Evolutionary conservation across 495 filamentous ascomycete species (phyloP).

Genomic region (Aspergillus egyptiacus): DNA sequence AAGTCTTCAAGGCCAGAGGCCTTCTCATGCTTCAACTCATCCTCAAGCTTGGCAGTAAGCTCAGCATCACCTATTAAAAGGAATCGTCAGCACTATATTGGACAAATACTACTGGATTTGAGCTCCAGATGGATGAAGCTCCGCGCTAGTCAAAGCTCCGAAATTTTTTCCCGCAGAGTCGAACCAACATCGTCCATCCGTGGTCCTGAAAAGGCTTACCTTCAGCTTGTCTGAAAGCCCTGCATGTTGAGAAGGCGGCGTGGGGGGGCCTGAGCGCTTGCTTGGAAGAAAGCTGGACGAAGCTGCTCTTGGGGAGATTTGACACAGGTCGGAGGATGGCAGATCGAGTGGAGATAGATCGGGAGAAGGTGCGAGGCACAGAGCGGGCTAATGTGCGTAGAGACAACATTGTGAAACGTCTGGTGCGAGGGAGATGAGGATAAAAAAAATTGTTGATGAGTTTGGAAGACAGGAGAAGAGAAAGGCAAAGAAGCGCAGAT

Average conservation of each 20-base stretch:
- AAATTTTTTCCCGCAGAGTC: background rate
- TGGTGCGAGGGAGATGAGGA: constrained; percentile 6
- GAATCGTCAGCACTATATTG: background rate
- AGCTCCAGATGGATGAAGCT: background rate
- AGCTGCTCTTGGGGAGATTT: constrained; percentile 37
- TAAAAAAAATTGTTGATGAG: constrained; percentile 10
- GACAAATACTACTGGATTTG: background rate
- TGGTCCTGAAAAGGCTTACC: constrained; percentile 39
- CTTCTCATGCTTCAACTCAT: constrained; percentile 46
- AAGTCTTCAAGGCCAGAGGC: constrained; percentile 34
- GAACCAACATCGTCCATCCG: background rate
- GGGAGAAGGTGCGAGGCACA: constrained; percentile 60
- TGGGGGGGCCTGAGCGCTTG: constrained; percentile 49
- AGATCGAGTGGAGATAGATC: constrained; percentile 48
- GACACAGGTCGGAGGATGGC: constrained; percentile 43
- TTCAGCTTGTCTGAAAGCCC: constrained; percentile 52
- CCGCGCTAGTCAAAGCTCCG: background rate
- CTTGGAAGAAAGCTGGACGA: constrained; percentile 47
- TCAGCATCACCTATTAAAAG: constrained; percentile 37
- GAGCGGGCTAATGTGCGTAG: constrained; percentile 65
- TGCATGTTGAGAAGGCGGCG: constrained; percentile 69
- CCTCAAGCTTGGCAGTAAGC: constrained; percentile 43
- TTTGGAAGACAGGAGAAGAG: constrained; percentile 16
- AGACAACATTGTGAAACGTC: constrained; percentile 61
- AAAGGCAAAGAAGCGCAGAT: constrained; percentile 16